Base-by-base conservation (phyloP, 2,329 filamentous ascomycete genomes). In the Pestalotiopsis sp. region DNA sequence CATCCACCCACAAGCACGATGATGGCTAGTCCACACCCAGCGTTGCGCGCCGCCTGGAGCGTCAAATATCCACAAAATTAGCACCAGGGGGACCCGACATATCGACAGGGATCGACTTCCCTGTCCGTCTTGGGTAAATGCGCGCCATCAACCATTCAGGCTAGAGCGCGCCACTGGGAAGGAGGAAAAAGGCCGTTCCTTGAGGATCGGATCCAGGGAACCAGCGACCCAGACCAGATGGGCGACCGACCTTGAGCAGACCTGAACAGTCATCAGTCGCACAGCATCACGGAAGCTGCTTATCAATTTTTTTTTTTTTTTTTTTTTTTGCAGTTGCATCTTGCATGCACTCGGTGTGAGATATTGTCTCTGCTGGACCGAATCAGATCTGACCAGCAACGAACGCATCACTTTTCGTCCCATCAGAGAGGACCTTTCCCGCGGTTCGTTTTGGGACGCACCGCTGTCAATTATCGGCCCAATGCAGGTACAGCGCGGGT, bases 401-500 rank as follows among this genome's bases (percentile, higher is more conserved):
- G 45, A 66, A 9, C n/a, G 39, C 39, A 17, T 39, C 17, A 23
- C 12, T 52, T 36, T 64, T 27, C n/a, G n/a, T 39, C 41, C 41
- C 17, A 45, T 36, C 62, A 25, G 38, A 27, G 38, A 38, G 13
- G 61, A n/a, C 45, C 20, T n/a, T 52, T 52, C 45, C 14, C 14
- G 45, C 17, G 45, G 45, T n/a, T 20, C 17, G 17, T 20, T 52
- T 52, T 52, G 45, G 45, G 45, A 52, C 45, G 45, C 63, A 60
- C 39, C 25, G 31, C 36, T 66, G 52, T 60, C 52, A 61, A 56
- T 56, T 36, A 66, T 52, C 45, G 45, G 45, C 17, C 64, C 56
- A 60, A 66, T 66, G 64, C 64, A 66, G 64, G 64, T 59, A 66
- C 64, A 66, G 59, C 58, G 17, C 17, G 25, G 27, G 25, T 27